phyloP scores from a whole-genome alignment of 2,329 filamentous ascomycete species.

The Fusarium sp. region DNA sequence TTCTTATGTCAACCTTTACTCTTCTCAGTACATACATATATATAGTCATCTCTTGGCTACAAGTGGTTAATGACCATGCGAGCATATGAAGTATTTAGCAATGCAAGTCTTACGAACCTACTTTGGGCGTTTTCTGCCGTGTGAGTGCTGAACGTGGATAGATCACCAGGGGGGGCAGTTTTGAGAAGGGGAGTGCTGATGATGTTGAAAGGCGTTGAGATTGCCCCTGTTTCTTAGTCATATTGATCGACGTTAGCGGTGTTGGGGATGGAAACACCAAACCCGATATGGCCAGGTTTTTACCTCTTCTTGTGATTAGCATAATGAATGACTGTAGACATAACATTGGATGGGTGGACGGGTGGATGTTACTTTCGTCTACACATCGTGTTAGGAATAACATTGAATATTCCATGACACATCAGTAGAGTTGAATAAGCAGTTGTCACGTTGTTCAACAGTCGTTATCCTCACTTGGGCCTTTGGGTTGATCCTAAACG shows the following conservation, averaged over 20 bases:
- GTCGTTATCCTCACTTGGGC: not conserved
- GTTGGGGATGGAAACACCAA: conserved; percentile 9
- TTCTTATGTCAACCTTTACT: conserved; percentile 20
- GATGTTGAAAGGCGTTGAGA: conserved; percentile 18
- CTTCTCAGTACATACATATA: conserved; percentile 37
- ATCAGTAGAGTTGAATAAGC: not conserved
- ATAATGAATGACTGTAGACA: not conserved
- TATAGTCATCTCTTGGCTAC: conserved; percentile 18
- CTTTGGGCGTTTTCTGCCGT: not conserved
- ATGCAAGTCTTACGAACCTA: conserved; percentile 5
- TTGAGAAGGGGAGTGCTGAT: not conserved
- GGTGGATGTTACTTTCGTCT: not conserved
- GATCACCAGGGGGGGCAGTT: not conserved
- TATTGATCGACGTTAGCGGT: not conserved
- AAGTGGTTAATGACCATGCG: not conserved
- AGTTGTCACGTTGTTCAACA: not conserved
- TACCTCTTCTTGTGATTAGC: not conserved
- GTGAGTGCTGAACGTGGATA: not conserved
- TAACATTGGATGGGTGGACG: not conserved
- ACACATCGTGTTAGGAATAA: not conserved
- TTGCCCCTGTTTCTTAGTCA: conserved; percentile 27
- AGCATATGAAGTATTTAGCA: conserved; percentile 22
- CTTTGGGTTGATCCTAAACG: not conserved
- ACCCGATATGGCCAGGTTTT: conserved; percentile 6
- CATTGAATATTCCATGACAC: not conserved